Evolutionary conservation across 2,329 filamentous ascomycete genomes (phyloP).

Genomic region (Penicillium hesseltinei): DNA sequence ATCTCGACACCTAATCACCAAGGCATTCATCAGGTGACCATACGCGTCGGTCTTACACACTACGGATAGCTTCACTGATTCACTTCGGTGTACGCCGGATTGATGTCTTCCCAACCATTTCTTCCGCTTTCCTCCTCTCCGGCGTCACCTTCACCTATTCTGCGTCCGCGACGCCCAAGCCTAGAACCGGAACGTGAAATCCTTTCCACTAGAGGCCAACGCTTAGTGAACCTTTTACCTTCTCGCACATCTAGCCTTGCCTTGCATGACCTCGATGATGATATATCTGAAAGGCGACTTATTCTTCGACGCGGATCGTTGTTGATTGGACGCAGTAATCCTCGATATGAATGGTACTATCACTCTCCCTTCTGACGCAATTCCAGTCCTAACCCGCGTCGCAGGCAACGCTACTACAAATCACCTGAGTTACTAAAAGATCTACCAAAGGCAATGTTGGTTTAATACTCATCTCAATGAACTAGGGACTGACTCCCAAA

Average conservation of each 20-base stretch:
- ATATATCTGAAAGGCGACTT: conserved; percentile 4
- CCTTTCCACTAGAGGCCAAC: conserved; percentile 42
- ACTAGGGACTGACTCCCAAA: neutral
- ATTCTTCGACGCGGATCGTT: conserved; percentile 17
- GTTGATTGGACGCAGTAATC: conserved; percentile 84
- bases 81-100: neutral
- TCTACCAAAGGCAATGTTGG: conserved; percentile 69
- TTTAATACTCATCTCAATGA: neutral
- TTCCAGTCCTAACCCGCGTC: neutral
- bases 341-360: conserved; percentile 70
- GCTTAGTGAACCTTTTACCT: conserved; percentile 33
- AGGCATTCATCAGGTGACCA: neutral
- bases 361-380: neutral
- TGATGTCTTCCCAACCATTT: conserved; percentile 18
- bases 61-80: neutral
- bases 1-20: neutral
- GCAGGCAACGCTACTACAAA: conserved; percentile 76
- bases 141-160: conserved; percentile 10
- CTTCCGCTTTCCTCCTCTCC: conserved; percentile 18
- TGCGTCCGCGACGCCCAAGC: conserved; percentile 29
- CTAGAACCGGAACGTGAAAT: conserved; percentile 37
- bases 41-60: neutral
- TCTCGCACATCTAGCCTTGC: conserved; percentile 24
- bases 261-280: conserved; percentile 18
- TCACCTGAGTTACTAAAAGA: conserved; percentile 68